phyloP scores from a whole-genome alignment of 257 asterid species.

The Striga asiatica region DNA sequence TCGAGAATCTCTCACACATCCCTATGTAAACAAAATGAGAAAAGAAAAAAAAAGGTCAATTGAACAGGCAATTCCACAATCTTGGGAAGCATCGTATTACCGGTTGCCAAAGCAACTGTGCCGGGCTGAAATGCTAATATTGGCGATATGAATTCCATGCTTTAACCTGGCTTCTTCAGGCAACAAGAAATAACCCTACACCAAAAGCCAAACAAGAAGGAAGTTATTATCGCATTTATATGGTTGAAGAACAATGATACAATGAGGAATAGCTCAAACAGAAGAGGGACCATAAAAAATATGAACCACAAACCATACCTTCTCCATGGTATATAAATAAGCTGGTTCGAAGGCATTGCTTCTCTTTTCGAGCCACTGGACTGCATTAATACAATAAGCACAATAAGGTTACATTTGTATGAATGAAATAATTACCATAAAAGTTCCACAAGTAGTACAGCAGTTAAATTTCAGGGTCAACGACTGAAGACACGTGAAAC shows the following conservation, averaged over 20 bases:
- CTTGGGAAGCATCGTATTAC: conserved; percentile 27
- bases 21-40: not conserved
- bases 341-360: conserved; percentile 88
- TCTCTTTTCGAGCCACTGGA: conserved; percentile 89
- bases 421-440: not conserved
- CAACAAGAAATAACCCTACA: conserved; percentile 81
- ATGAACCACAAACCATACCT: conserved; percentile 35
- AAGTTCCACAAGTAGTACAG: conserved; percentile 1
- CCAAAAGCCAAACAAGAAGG: no score
- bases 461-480: conserved; percentile 9
- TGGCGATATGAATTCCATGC: conserved; percentile 62
- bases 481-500: conserved; percentile 4
- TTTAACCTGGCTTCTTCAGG: conserved; percentile 81
- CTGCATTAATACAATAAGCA: conserved; percentile 45
- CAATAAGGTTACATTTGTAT: conserved; percentile 19
- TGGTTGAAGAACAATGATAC: conserved; percentile 14
- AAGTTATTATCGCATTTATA: conserved; percentile 8
- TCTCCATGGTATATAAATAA: conserved; percentile 75
- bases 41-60: not conserved
- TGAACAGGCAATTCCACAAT: conserved; percentile 5
- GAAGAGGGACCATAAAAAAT: conserved; percentile 8
- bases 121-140: conserved; percentile 80
- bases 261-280: not conserved
- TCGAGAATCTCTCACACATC: not conserved
- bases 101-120: conserved; percentile 93